Evolutionary conservation across 768 basidiomycete genomes (phyloP).

Genomic region (Phallus indusiatus): DNA sequence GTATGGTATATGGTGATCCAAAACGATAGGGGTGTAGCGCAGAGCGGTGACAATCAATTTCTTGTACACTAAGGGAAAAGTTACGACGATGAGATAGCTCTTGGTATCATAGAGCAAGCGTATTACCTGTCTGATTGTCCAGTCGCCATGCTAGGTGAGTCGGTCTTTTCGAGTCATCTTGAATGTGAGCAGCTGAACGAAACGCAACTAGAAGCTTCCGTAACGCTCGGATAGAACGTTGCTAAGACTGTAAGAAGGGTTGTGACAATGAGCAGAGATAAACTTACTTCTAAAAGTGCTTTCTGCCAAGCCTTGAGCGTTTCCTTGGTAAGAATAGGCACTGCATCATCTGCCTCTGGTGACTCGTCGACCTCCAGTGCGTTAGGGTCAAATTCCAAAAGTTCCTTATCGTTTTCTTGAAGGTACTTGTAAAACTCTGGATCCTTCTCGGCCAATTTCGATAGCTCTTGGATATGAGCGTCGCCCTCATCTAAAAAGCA

Average conservation of each 20-base stretch:
- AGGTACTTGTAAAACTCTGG: conserved; percentile 99
- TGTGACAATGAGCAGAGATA: conserved; percentile 1
- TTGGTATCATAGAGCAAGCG: background rate
- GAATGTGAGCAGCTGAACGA: conserved; percentile 82
- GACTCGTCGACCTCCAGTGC: conserved; percentile 30
- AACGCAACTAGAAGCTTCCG: conserved; percentile 84
- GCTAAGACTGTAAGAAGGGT: conserved; percentile 32
- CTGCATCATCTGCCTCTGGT: conserved; percentile 35
- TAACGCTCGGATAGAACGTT: conserved; percentile 75
- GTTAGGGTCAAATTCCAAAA: conserved; percentile 68
- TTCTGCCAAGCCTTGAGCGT: conserved; percentile 82
- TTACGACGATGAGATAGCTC: conserved; percentile 5
- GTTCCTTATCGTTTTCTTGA: conserved; percentile 86
- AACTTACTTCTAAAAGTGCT: conserved; percentile 66
- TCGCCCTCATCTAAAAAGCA: conserved; percentile 51
- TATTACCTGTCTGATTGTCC: conserved; percentile 64
- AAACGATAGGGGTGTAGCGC: conserved; percentile 82
- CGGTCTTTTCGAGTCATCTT: conserved; percentile 65
- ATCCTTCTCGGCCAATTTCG: conserved; percentile 87
- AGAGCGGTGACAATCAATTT: conserved; percentile 83
- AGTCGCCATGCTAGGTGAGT: conserved; percentile 70
- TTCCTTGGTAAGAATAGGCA: conserved; percentile 55
- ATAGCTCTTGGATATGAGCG: conserved; percentile 71
- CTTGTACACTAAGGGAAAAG: conserved; percentile 63
- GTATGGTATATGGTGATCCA: conserved; percentile 81